These are phyloP conservation scores for Craterostigma plantagineum DNA, from an alignment of 257 asterid genomes.

Conservation along the genomic window DNA sequence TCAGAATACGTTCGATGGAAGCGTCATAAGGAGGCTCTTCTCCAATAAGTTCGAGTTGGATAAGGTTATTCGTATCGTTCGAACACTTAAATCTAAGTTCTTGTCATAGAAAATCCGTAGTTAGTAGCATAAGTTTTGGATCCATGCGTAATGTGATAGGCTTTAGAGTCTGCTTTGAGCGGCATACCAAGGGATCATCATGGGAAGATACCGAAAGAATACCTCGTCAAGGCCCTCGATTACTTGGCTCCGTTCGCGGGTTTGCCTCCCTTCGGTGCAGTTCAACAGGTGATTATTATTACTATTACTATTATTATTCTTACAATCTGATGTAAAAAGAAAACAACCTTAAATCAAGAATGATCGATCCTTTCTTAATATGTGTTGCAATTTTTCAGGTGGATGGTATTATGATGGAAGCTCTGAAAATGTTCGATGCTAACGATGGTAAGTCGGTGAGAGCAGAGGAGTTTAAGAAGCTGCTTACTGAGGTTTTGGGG, in stretches of 20 bases:
- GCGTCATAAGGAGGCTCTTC: conserved; percentile 33
- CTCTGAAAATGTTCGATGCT: conserved; percentile 25
- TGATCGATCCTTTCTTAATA: background rate
- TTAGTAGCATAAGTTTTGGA: too few species aligned
- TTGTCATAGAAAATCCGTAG: too few species aligned
- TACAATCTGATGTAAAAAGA: too few species aligned
- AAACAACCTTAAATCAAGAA: too few species aligned
- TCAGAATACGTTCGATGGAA: conserved; percentile 56
- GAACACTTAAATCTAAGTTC: background rate
- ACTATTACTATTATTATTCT: too few species aligned
- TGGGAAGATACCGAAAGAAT: conserved; percentile 38
- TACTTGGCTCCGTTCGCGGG: conserved; percentile 44
- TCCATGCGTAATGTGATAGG: conserved; percentile 14
- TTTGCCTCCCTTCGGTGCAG: conserved; percentile 54
- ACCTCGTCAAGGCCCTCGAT: conserved; percentile 40
- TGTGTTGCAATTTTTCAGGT: conserved; percentile 14
- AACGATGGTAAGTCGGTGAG: conserved; percentile 44
- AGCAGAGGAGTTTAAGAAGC: conserved; percentile 57
- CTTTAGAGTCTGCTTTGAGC: conserved; percentile 26
- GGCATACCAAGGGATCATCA: conserved; percentile 28
- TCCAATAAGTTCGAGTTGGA: conserved; percentile 51
- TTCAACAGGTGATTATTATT: conserved; percentile 42
- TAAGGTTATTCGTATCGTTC: conserved; percentile 21
- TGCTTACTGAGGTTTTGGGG: conserved; percentile 34
- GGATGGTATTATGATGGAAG: conserved; percentile 30